Conservation (phyloP, 192 early-diverging fungal species). For the Irineochytrium annulatum region DNA sequence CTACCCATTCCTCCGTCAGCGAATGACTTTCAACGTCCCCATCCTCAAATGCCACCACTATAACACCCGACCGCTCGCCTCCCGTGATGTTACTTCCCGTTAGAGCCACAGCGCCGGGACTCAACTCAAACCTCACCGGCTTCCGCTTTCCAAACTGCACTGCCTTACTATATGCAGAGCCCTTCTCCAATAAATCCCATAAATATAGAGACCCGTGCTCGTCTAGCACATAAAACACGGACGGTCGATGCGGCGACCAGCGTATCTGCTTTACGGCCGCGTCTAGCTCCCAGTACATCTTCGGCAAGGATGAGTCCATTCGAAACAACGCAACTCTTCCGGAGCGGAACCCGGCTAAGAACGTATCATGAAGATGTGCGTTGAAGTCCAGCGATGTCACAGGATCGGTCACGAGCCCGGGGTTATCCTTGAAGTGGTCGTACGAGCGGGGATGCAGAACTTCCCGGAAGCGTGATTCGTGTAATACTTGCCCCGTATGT, state of each 20-base stretch:
- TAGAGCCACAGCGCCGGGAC: slow-evolving; percentile 4
- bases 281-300: slow-evolving; percentile 28
- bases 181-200: slow-evolving; percentile 42
- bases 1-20: slow-evolving; percentile 27
- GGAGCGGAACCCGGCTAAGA: slow-evolving; percentile 40
- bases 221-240: slow-evolving; percentile 44
- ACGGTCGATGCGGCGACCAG: slow-evolving; percentile 47
- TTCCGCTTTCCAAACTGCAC: slow-evolving; percentile 10
- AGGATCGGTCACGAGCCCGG: slow-evolving; percentile 10
- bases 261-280: slow-evolving; percentile 8
- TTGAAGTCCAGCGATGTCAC: slow-evolving; percentile 24
- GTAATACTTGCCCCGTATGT: slow-evolving; percentile 21
- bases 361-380: slow-evolving; percentile 20
- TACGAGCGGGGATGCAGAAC: slow-evolving; percentile 21
- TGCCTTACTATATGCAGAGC: slow-evolving; percentile 20
- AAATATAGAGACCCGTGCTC: slow-evolving; percentile 20
- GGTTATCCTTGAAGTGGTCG: not conserved
- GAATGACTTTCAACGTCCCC: slow-evolving; percentile 33
- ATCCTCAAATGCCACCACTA: slow-evolving; percentile 27
- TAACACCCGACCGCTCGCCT: slow-evolving; percentile 16
- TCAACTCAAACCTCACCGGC: not conserved
- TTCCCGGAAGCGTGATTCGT: slow-evolving; percentile 30
- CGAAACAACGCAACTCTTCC: slow-evolving; percentile 36
- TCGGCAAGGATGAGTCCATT: not conserved
- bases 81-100: slow-evolving; percentile 18